These are phyloP conservation scores for Ceratocystis cubensis DNA, from an alignment of 2,329 filamentous ascomycete genomes.

Conservation along the genomic window DNA sequence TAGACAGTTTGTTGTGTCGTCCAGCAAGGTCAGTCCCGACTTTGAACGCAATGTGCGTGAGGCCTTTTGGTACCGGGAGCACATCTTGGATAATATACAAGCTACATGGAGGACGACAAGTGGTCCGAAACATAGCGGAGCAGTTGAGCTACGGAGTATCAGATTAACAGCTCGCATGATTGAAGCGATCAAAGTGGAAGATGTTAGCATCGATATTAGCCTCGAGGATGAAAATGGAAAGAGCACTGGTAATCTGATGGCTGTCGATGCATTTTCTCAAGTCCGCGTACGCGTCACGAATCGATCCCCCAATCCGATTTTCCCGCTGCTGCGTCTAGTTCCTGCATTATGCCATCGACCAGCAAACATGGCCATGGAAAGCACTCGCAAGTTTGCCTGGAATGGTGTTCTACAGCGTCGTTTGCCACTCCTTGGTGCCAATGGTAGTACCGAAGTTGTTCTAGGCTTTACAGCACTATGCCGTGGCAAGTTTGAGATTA, in stretches of 20 bases:
- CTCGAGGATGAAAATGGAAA: conserved; percentile 22
- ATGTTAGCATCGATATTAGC: conserved; percentile 49
- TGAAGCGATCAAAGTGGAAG: conserved; percentile 68
- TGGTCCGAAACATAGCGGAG: conserved; percentile 44
- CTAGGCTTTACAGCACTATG: conserved; percentile 65
- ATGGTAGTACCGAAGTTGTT: conserved; percentile 45
- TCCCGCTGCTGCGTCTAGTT: conserved; percentile 61
- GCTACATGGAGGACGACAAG: conserved; percentile 56
- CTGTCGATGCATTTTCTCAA: conserved; percentile 47
- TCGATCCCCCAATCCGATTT: conserved; percentile 53
- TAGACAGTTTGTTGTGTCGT: conserved; percentile 84
- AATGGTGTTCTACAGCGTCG: conserved; percentile 71
- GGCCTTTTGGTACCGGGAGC: conserved; percentile 83
- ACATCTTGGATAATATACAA: conserved; percentile 56
- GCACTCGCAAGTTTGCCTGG: conserved; percentile 71
- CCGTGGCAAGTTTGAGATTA: conserved; percentile 70
- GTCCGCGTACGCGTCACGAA: conserved; percentile 64
- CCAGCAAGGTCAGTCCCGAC: conserved; percentile 65
- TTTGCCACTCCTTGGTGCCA: conserved; percentile 49
- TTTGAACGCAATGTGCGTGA: conserved; percentile 66
- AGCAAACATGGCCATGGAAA: conserved; percentile 60
- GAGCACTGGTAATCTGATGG: conserved; percentile 26
- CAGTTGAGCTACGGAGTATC: conserved; percentile 64
- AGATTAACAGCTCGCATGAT: conserved; percentile 67
- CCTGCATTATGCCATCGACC: conserved; percentile 64